A percentile compares a stretch with the other conserved stretches of the same genome.
phyloP scores from a whole-genome alignment of 2,329 filamentous ascomycete genomes.

The Ampelomyces quisqualis region DNA sequence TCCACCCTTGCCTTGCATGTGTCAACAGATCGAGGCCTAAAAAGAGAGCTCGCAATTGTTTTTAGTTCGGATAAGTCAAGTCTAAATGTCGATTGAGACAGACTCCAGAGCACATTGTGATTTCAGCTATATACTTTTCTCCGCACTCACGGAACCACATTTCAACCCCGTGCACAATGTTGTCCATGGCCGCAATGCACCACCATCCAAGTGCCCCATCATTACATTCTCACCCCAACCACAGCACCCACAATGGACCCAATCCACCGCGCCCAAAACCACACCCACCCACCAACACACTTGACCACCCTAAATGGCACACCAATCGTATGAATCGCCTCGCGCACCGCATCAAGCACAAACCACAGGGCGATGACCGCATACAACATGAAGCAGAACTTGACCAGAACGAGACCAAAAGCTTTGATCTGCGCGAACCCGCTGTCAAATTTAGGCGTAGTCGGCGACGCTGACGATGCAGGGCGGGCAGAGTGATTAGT shows the following conservation, averaged over 20 bases:
- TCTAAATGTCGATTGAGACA: too few species aligned
- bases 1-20: too few species aligned
- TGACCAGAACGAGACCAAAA: slow-evolving; percentile 16
- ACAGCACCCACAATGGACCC: background rate
- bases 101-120: too few species aligned
- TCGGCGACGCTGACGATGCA: background rate
- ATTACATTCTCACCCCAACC: too few species aligned
- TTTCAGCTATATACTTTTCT: too few species aligned
- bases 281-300: slow-evolving; percentile 10
- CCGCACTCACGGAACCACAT: too few species aligned
- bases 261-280: slow-evolving; percentile 1
- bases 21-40: too few species aligned
- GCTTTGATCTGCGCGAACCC: slow-evolving; percentile 26
- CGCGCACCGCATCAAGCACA: slow-evolving; percentile 29
- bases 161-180: too few species aligned
- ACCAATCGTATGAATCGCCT: slow-evolving; percentile 23
- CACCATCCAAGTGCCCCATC: too few species aligned
- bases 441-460: slow-evolving; percentile 20
- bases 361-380: slow-evolving; percentile 31
- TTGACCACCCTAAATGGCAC: slow-evolving; percentile 25
- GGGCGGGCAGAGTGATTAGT: background rate
- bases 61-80: too few species aligned
- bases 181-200: too few species aligned
- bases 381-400: slow-evolving; percentile 25
- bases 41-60: too few species aligned